Conservation (phyloP, 2,329 filamentous ascomycete genomes). For the Trichoderma koningiopsis region DNA sequence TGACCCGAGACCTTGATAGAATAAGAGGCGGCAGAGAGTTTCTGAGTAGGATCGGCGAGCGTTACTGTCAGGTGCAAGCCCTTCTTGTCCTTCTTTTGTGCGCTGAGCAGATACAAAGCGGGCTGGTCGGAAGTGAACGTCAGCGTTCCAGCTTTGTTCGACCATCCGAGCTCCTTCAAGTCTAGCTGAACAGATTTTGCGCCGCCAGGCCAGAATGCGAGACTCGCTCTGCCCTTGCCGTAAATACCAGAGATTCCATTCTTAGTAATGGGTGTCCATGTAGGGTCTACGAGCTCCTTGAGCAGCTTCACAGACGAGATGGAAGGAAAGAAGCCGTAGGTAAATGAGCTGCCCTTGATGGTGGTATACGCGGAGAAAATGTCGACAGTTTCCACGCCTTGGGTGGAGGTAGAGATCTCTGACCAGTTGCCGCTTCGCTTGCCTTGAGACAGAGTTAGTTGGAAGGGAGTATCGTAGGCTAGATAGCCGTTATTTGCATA, state of each 20-base stretch:
- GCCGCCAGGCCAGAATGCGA: constrained; percentile 33
- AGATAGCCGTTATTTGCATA: constrained; percentile 33
- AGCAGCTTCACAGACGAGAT: constrained; percentile 23
- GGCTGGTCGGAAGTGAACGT: constrained; percentile 28
- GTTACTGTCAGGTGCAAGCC: constrained; percentile 25
- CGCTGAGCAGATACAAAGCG: constrained; percentile 27
- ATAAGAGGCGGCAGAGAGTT: constrained; percentile 22
- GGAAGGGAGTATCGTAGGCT: constrained; percentile 28
- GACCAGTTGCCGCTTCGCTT: constrained; percentile 32
- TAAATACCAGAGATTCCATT: constrained; percentile 29
- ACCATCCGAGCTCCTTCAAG: constrained; percentile 29
- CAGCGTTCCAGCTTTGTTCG: constrained; percentile 25
- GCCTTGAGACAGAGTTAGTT: constrained; percentile 29
- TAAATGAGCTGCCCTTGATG: constrained; percentile 15
- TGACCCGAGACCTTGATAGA: constrained; percentile 19
- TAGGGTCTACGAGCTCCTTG: constrained; percentile 25
- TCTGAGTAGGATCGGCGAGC: constrained; percentile 31
- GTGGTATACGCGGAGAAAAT: constrained; percentile 32
- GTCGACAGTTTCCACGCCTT: constrained; percentile 26
- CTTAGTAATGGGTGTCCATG: constrained; percentile 27
- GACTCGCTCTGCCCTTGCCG: constrained; percentile 26
- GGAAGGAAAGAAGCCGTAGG: constrained; percentile 30
- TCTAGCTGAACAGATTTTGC: constrained; percentile 26
- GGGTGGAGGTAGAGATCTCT: constrained; percentile 31
- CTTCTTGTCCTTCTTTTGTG: constrained; percentile 13